These are phyloP conservation scores for Termitomyces sp. DNA, from an alignment of 768 basidiomycete genomes.

Conservation along the genomic window DNA sequence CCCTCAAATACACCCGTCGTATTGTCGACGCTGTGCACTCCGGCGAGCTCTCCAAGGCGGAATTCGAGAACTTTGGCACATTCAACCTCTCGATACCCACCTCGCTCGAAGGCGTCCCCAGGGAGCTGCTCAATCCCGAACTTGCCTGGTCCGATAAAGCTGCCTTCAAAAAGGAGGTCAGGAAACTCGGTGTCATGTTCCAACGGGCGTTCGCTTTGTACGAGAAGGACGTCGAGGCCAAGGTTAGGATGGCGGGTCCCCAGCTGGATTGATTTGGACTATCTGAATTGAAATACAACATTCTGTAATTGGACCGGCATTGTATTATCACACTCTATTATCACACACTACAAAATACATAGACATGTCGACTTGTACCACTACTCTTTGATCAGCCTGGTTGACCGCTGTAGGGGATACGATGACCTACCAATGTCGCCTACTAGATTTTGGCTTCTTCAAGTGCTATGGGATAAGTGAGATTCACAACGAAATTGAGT, in stretches of 20 bases:
- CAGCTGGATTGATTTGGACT: constrained; percentile 19
- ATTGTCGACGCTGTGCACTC: constrained; percentile 98
- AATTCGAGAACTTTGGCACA: constrained; percentile 77
- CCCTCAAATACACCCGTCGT: constrained; percentile 90
- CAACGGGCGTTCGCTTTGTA: constrained; percentile 89
- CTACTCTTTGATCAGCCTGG: background rate
- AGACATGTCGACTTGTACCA: constrained; percentile 1
- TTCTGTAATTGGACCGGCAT: constrained; percentile 5
- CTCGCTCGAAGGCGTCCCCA: constrained; percentile 76
- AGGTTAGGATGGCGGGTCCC: constrained; percentile 82
- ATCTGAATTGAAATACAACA: background rate
- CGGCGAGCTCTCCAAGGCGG: constrained; percentile 80
- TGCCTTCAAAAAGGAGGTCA: constrained; percentile 83
- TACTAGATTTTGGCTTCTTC: too few species aligned
- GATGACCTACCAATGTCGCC: too few species aligned
- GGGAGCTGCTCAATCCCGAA: constrained; percentile 84
- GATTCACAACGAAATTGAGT: too few species aligned
- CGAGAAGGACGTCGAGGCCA: constrained; percentile 76
- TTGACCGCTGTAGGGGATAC: too few species aligned
- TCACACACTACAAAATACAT: constrained; percentile 6
- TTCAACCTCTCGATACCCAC: constrained; percentile 89
- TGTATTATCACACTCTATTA: constrained; percentile 1
- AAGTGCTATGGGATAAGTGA: too few species aligned
- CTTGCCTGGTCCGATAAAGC: constrained; percentile 87
- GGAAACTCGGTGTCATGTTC: constrained; percentile 92